Conservation (phyloP, 1,284 basidiomycete genomes). For the Cryptococcus jaspeensis region DNA sequence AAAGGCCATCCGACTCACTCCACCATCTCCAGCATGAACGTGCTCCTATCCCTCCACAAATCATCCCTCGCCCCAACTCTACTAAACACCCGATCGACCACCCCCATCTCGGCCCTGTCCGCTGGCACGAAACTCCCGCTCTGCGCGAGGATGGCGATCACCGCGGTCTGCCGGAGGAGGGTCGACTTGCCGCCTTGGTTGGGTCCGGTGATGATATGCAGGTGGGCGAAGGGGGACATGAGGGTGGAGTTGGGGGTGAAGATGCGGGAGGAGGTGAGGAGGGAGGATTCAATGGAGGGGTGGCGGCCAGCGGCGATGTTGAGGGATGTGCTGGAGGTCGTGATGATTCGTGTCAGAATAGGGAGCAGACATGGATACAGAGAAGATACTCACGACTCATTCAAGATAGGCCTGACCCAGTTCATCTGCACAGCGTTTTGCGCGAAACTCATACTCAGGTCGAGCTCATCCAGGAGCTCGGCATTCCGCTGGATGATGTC, state of each 20-base stretch:
- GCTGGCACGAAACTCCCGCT: slow-evolving; percentile 92
- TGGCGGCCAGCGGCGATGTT: slow-evolving; percentile 79
- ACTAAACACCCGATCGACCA: slow-evolving; percentile 89
- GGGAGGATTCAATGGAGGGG: slow-evolving; percentile 86
- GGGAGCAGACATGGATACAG: neutral
- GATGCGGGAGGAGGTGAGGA: slow-evolving; percentile 68
- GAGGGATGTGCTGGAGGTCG: slow-evolving; percentile 60
- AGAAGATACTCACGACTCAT: slow-evolving; percentile 61
- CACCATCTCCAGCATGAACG: slow-evolving; percentile 65
- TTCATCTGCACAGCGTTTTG: slow-evolving; percentile 75
- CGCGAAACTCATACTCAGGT: slow-evolving; percentile 79
- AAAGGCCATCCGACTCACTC: slow-evolving; percentile 32
- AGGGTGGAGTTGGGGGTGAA: slow-evolving; percentile 81
- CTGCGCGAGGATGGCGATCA: slow-evolving; percentile 89
- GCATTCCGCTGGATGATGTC: slow-evolving; percentile 72
- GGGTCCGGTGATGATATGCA: slow-evolving; percentile 86
- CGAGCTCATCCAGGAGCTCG: slow-evolving; percentile 80
- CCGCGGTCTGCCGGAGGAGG: slow-evolving; percentile 83
- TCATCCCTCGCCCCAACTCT: slow-evolving; percentile 96
- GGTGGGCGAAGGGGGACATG: slow-evolving; percentile 61
- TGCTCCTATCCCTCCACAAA: slow-evolving; percentile 85
- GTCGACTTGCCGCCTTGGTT: slow-evolving; percentile 97
- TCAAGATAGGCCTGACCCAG: slow-evolving; percentile 70
- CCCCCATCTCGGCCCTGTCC: slow-evolving; percentile 69
- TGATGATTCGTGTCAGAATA: neutral